Base-by-base conservation (phyloP, 1,139 yeast genomes). In the Candida tropicalis region DNA sequence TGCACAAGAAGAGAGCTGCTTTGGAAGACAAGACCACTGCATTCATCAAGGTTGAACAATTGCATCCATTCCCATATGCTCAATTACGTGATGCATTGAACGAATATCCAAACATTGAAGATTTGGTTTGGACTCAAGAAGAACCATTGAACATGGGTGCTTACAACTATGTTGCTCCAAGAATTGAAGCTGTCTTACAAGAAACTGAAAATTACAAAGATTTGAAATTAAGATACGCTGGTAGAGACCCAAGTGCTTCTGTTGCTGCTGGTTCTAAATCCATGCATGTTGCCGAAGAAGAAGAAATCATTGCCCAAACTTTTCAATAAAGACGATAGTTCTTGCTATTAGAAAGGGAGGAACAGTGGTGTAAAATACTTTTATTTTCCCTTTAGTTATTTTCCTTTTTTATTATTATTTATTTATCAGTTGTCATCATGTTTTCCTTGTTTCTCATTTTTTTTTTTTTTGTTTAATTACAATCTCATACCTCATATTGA, bases 61-160 rank as follows among this genome's bases (percentile, higher is more conserved):
- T 91, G 59, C 97, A 95, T 65, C 99, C 99, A 68, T 95, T 95
- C 98, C 99, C 99, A 70, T 95, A 75, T 71, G 93, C 95, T 48
- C 97, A 88, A 73, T 73, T 95, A 59, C 86, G 90, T 63, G 97
- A 91, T 59, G 72, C 88, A 28, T 74, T 95, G 57, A 77, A 88
- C 70, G 66, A 81, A 43, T 95, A 86, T 77, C 89, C 96, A 62
- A 83, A 83, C 66, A 64, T 85, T 51, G 84, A 86, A 67, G 99
- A 95, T 65, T 73, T 95, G 57, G 95, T 90, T 38, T 95, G 95
- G 95, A 86, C 95, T 70, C 99, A 95, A 76, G 99, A 95, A 75
- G 99, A 95, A 77, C 99, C 99, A 57, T 80, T 93, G 73, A 95
- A 95, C 75, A 93, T 93, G 84, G 99, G 99, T 70, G 75, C 88